Evolutionary conservation across 805 yeast genomes (phyloP).

Genomic region (Candida loeiensis): DNA sequence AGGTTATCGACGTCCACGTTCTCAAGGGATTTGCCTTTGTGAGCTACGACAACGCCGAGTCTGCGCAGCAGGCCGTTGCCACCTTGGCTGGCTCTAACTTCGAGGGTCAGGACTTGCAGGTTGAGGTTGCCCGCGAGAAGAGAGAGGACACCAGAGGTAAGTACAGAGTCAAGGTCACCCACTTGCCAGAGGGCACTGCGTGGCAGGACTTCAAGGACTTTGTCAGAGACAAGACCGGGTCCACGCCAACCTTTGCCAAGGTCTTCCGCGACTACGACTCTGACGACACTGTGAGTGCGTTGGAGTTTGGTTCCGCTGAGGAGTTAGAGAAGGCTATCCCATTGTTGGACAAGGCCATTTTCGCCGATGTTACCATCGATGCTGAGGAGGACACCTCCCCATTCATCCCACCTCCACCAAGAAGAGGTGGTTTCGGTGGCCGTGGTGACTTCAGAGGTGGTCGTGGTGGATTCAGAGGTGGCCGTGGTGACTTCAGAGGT

Average conservation of each 20-base stretch:
- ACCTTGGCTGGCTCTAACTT: conserved; percentile 45
- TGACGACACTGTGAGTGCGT: conserved; percentile 46
- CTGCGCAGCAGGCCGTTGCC: conserved; percentile 48
- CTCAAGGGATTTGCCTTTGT: conserved; percentile 87
- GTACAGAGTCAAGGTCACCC: conserved; percentile 64
- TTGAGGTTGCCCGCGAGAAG: conserved; percentile 54
- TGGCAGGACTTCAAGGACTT: conserved; percentile 92
- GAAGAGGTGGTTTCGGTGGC: conserved; percentile 39
- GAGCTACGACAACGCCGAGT: conserved; percentile 67
- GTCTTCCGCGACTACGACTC: conserved; percentile 48
- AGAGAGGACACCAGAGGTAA: conserved; percentile 66
- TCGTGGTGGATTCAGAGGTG: conserved; percentile 35
- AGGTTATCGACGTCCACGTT: conserved; percentile 62
- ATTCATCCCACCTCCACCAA: conserved; percentile 49
- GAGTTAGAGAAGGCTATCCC: conserved; percentile 72
- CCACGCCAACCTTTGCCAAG: conserved; percentile 59
- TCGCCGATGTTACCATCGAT: conserved; percentile 63
- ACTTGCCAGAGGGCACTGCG: conserved; percentile 71
- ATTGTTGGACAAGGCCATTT: conserved; percentile 66
- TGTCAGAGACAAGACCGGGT: conserved; percentile 68
- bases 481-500: conserved; percentile 31
- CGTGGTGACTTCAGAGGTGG: conserved; percentile 40
- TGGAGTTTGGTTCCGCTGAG: conserved; percentile 63
- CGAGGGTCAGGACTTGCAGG: conserved; percentile 47
- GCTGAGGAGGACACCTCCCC: conserved; percentile 78